These are phyloP conservation scores for Ganoderma lucidum DNA, from an alignment of 1,284 basidiomycete genomes.

Conservation along the genomic window DNA sequence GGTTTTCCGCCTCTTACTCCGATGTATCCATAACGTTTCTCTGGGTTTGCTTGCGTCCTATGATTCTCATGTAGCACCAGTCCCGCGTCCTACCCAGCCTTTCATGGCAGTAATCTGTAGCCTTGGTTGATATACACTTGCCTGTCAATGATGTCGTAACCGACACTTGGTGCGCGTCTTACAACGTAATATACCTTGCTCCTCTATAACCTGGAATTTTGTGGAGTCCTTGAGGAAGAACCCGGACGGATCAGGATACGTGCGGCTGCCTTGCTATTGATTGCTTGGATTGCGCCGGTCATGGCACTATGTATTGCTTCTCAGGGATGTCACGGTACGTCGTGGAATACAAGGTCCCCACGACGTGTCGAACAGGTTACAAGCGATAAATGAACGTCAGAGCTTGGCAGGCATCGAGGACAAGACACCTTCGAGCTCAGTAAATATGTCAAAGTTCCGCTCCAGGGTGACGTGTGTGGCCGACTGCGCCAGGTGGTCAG, in stretches of 20 bases:
- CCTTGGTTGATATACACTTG: conserved; percentile 21
- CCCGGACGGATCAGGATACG: background rate
- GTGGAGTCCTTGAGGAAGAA: background rate
- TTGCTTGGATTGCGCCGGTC: background rate
- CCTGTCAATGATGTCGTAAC: background rate
- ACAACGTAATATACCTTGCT: background rate
- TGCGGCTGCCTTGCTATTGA: background rate
- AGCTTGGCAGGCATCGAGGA: conserved; percentile 26
- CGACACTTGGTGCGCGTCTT: background rate
- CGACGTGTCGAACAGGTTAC: background rate
- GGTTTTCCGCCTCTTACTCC: conserved; percentile 11
- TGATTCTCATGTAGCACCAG: conserved; percentile 26
- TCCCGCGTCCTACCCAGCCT: conserved; percentile 17
- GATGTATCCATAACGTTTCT: conserved; percentile 30
- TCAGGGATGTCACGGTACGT: background rate
- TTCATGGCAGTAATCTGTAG: conserved; percentile 23
- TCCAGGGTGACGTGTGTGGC: conserved; percentile 57
- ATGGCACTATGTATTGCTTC: background rate
- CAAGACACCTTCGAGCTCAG: conserved; percentile 45
- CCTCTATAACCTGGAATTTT: background rate
- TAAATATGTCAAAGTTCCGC: conserved; percentile 68
- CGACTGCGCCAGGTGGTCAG: conserved; percentile 43
- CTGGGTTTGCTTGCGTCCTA: conserved; percentile 8
- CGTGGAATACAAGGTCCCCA: background rate
- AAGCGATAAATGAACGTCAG: conserved; percentile 9